Base-by-base conservation (phyloP, 2,329 filamentous ascomycete genomes). In the Pseudonectria buxi region DNA sequence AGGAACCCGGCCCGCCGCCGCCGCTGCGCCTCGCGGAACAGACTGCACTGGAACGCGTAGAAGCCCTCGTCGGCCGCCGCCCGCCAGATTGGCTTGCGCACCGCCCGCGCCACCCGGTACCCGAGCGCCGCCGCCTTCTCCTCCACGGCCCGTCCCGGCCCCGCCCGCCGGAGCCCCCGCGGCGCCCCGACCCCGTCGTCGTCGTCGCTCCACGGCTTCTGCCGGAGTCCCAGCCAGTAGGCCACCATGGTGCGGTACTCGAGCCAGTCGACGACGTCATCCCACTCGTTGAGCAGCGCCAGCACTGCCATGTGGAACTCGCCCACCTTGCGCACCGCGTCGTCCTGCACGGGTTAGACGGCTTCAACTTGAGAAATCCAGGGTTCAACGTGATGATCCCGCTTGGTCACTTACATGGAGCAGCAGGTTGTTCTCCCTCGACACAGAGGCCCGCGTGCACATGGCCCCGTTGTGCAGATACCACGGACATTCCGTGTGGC, bases 191-290 rank as follows among this genome's bases (percentile, higher is more conserved):
- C 18, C 18, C 9, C 18, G 18, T 6, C 18, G 18, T 5, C 18
- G 18, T 22, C 18, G 18, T 22, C 18, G 18, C 18, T 22, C 18
- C 18, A 22, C 5, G 18, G 18, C 18, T 22, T 5, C 18, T 22
- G 10, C n/a, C 27, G 13, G 25, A 42, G 33, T 13, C 40, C 36
- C 6, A 34, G 22, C 33, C 40, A 42, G 40, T 39, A 42, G 26
- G 36, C 26, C 3, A 31, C 18, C 33, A 39, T 39, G 36, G 35
- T 26, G 10, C 40, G 36, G 33, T 39, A 42, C 14, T 36, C 26
- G 24, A 42, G 28, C 40, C 40, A 42, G 11, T 36, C 27, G 33
- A 36, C 30, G 12, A 42, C 24, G n/a, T 36, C 30, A 3, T 24
- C 9, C 40, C 40, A 42, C 10, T 42, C 36, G n/a, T 26, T 14